phyloP scores from a whole-genome alignment of 192 early-diverging fungal species.

The Backusella australiensis region DNA sequence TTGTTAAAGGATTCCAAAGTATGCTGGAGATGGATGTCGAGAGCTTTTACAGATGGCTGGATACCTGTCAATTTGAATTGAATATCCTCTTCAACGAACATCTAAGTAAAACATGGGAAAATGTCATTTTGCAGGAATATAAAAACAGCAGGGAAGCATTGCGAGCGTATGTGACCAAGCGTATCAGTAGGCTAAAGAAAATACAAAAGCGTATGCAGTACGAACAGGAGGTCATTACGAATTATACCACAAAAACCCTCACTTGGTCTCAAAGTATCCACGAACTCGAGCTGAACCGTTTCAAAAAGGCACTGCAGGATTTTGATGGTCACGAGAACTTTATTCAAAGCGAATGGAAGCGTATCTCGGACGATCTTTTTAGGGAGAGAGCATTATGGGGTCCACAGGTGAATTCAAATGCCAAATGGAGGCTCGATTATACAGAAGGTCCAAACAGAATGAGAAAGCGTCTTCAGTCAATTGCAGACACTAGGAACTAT shows the following conservation, averaged over 20 bases:
- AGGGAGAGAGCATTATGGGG: conserved; percentile 65
- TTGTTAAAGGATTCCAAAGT: conserved; percentile 52
- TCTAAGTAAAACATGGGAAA: conserved; percentile 55
- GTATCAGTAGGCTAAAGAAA: conserved; percentile 50
- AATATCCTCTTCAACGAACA: conserved; percentile 56
- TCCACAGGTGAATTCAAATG: conserved; percentile 4
- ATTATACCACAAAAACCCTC: conserved; percentile 51
- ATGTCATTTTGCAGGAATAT: conserved; percentile 45
- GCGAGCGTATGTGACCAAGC: conserved; percentile 41
- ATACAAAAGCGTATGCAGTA: conserved; percentile 35
- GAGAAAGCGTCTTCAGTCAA: conserved; percentile 54
- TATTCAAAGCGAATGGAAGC: conserved; percentile 59
- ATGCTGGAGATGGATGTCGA: conserved; percentile 53
- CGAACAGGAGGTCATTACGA: conserved; percentile 47
- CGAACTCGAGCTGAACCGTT: conserved; percentile 55
- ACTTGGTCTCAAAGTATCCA: conserved; percentile 56
- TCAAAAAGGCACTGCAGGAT: conserved; percentile 58
- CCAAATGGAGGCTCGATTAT: conserved; percentile 4
- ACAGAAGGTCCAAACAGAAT: conserved; percentile 50
- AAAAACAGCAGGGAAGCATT: conserved; percentile 46
- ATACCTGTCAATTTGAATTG: conserved; percentile 45
- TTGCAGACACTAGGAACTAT: conserved; percentile 30
- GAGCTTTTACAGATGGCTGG: conserved; percentile 59
- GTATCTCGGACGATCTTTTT: conserved; percentile 47
- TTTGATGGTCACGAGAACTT: conserved; percentile 53